Evolutionary conservation across 352 stramenopile species (phyloP), one percentile per base, ranked within the genome.

Genomic region (Phytopythium helicoides): DNA sequence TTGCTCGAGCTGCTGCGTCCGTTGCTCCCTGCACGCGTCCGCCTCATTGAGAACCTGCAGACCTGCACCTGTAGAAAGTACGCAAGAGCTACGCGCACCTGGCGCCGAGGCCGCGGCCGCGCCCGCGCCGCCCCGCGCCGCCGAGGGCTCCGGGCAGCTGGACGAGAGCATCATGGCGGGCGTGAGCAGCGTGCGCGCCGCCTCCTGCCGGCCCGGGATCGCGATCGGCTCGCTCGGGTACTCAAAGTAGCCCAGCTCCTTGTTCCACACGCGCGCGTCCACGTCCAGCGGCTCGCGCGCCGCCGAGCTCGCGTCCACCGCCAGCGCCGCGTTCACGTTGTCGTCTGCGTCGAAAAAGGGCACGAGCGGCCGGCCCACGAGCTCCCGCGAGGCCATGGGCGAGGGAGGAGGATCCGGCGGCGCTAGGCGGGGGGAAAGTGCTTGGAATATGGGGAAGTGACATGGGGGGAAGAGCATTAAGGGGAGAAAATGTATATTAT

Each of bases 211-310:
- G 54, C 39, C 49, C 16, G 54, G 42, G 47, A 71, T 73, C 48
- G 63, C 55, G 35, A 73, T 72, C 23, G 62, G 59, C 26, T 82
- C 76, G 7, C 54, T 75, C 14, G 82, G 82, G 62, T 93, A 93
- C 60, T 88, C 82, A 46, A 93, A 93, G 53, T 93, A 93, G 23
- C 82, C 82, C 19, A 90, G 74, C 21, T 86, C 67, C 48, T 84
- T 83, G 62, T 93, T 82, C 82, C 82, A 93, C 3, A 93, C 82
- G 18, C 82, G 82, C n/a, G 82, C 82, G 47, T 93, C 82, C 22
- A 93, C 67, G 46, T 93, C 80, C 37, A 91, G 73, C 19, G 73
- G 60, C 33, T 91, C 80, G 39, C 68, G 63, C 48, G 67, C 67
- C 25, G 68, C 52, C 44, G 66, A 49, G 37, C 62, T 59, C 23